Evolutionary conservation across 2,329 filamentous ascomycete species (phyloP), one percentile per base, ranked within the genome.

Genomic region (Arthrinium phaeospermum): DNA sequence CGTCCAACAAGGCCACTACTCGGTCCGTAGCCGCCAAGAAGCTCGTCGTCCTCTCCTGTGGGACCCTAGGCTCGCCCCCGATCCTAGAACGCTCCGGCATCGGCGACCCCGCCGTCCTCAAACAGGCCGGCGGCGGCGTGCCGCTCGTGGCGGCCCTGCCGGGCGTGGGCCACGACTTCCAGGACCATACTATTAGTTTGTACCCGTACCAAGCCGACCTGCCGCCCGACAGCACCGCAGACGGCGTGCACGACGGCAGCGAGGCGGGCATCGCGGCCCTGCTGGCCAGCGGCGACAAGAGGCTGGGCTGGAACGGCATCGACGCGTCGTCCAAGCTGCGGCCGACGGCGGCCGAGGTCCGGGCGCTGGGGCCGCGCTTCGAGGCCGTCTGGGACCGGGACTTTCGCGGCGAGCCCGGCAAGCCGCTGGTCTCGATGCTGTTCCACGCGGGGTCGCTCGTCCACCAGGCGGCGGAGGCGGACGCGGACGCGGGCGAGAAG

Each of bases 61-160:
- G 89, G 13, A 84, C 88, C 0, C 82, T 86, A 6, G 86, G 87
- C 1, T 88, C 88, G 0, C 88, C 90, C 0, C 79, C 81, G 0
- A 83, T 92, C 0, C 85, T 93, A 0, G 90, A 92, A 77, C 82
- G 91, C 27, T 92, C 91, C 0, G 91, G 91, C 10, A 77, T 93
- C 1, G 90, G 89, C n/a, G 83, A 84, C 67, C 80, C 83, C 0
- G 81, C 85, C 1, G 80, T 91, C 22, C 78, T 85, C 16, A 73
- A 79, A 37, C 74, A 75, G 16, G 82, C 80, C 1, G 86, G 86
- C 27, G 27, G 27, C 27, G 27, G 27, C 1, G 85, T 91, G 12
- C 81, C 85, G 2, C 78, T 86, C 1, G 78, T 89, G 2, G 81
- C 85, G 16, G 83, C 88, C 72, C 80, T 91, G 2, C 85, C 86